phyloP scores from a whole-genome alignment of 2,329 filamentous ascomycete species.

The Aureobasidium vineae region DNA sequence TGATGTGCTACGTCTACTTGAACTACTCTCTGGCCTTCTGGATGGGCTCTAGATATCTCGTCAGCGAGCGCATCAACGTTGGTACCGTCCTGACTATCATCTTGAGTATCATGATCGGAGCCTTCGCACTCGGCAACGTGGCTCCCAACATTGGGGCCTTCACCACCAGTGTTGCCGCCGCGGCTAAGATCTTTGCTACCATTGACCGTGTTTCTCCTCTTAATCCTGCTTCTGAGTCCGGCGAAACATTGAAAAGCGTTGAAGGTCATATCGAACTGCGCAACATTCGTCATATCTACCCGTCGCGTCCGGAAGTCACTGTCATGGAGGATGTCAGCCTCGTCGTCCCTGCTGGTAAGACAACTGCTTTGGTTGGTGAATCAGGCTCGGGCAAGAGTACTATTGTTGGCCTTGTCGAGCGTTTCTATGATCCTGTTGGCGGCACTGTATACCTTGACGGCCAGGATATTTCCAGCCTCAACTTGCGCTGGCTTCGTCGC shows the following conservation, averaged over 20 bases:
- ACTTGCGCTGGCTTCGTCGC: constrained; percentile 85
- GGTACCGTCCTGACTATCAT: constrained; percentile 77
- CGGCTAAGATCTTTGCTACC: constrained; percentile 87
- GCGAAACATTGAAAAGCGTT: constrained; percentile 69
- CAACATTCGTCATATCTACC: constrained; percentile 89
- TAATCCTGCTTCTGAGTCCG: constrained; percentile 68
- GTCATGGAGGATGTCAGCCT: constrained; percentile 85
- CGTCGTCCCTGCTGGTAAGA: constrained; percentile 80
- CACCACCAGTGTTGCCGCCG: constrained; percentile 76
- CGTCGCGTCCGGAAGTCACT: constrained; percentile 82
- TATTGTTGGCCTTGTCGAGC: constrained; percentile 86
- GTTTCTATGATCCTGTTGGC: constrained; percentile 87
- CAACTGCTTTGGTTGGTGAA: constrained; percentile 87
- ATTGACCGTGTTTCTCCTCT: constrained; percentile 86
- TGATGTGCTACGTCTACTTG: constrained; percentile 81
- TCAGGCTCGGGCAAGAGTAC: constrained; percentile 95
- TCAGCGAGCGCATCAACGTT: constrained; percentile 63
- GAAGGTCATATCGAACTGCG: constrained; percentile 77
- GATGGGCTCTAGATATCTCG: constrained; percentile 75
- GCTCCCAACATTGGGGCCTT: constrained; percentile 86
- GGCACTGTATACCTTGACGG: constrained; percentile 80
- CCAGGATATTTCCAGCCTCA: constrained; percentile 74
- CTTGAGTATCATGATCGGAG: constrained; percentile 88
- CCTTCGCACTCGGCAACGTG: constrained; percentile 85
- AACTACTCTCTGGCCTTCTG: constrained; percentile 89